Evolutionary conservation across 2,329 filamentous ascomycete species (phyloP), one percentile per base, ranked within the genome.

Genomic region (Sphaerulina musiva): DNA sequence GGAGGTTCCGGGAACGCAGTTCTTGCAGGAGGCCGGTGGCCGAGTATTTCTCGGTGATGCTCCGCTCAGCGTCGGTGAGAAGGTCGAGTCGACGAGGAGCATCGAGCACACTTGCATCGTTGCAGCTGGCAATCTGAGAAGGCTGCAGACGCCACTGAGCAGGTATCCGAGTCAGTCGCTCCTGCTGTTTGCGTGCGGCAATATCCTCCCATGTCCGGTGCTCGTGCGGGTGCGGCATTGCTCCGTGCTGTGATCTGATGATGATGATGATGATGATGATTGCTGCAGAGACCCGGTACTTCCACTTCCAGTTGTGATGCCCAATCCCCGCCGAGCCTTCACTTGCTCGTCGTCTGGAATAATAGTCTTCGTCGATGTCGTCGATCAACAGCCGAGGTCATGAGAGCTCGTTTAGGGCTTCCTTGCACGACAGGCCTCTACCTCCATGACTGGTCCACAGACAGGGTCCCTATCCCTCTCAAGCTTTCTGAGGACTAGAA

Each of bases 11-110:
- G 4, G 56, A 62, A 20, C 66, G 59, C 12, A 77, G 69, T 4
- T 66, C 68, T 20, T 68, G 59, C 1, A 70, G 65, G 45, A 76
- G 59, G 11, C 61, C 65, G 4, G 70, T 71, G 7, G 74, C 75
- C 64, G 80, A 76, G 57, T 76, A 78, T 0, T 72, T 62, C 58
- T 82, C 79, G 0, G 81, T 84, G 46, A 84, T 81, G 0, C 70
- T 65, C 17, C 83, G 64, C 57, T 84, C 80, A 4, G 72, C 64
- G 0, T 66, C n/a, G 1, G 66, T 75, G 23, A 84, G 68, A 5
- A 84, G 64, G 0, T 79, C 78, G 60, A 78, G 79, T 47, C 70
- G 70, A n/a, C 73, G 70, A 2, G 80, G 80, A 8, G 82, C 68
- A 29, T 75, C 68, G 48, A 78, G 71, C 20, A 80, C 72, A 38